Evolutionary conservation across 805 yeast species (phyloP).

Genomic region (Ogataea pignaliae): DNA sequence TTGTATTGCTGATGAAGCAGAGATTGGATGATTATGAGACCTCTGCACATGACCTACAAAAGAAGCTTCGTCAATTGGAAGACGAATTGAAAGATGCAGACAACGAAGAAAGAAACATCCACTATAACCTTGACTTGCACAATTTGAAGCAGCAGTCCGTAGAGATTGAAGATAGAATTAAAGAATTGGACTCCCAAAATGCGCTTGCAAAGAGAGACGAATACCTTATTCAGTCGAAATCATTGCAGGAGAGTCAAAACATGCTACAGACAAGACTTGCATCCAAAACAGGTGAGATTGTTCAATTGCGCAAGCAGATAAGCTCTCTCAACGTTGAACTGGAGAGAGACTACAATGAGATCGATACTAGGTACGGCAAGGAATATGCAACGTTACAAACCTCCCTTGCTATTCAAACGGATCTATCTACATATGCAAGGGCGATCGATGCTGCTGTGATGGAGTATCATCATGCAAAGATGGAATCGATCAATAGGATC

Average conservation of each 20-base stretch:
- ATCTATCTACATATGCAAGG: conserved; percentile 72
- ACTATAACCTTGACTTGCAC: conserved; percentile 40
- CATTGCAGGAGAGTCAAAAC: conserved; percentile 48
- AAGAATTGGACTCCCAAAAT: conserved; percentile 35
- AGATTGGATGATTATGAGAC: conserved; percentile 26
- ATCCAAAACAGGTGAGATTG: conserved; percentile 78
- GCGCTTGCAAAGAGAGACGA: conserved; percentile 55
- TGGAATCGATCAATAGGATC: conserved; percentile 87
- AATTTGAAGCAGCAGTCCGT: conserved; percentile 35
- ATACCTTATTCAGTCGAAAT: conserved; percentile 54
- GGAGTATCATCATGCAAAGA: conserved; percentile 85
- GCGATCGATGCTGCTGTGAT: conserved; percentile 91
- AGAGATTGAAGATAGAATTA: conserved; percentile 20
- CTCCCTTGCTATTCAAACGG: conserved; percentile 70
- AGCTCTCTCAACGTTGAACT: conserved; percentile 53
- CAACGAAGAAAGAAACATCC: conserved; percentile 56
- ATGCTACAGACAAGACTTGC: conserved; percentile 60
- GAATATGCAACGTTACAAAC: conserved; percentile 79
- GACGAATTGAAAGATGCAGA: conserved; percentile 47
- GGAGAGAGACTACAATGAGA: conserved; percentile 62
- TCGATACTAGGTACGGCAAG: conserved; percentile 57
- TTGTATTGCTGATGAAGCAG: conserved; percentile 9
- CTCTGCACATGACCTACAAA: conserved; percentile 24
- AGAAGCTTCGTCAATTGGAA: conserved; percentile 59
- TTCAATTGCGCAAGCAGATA: conserved; percentile 75